These are phyloP conservation scores for Porcisia deanei DNA, from an alignment of 208 protist species.

Conservation along the genomic window DNA sequence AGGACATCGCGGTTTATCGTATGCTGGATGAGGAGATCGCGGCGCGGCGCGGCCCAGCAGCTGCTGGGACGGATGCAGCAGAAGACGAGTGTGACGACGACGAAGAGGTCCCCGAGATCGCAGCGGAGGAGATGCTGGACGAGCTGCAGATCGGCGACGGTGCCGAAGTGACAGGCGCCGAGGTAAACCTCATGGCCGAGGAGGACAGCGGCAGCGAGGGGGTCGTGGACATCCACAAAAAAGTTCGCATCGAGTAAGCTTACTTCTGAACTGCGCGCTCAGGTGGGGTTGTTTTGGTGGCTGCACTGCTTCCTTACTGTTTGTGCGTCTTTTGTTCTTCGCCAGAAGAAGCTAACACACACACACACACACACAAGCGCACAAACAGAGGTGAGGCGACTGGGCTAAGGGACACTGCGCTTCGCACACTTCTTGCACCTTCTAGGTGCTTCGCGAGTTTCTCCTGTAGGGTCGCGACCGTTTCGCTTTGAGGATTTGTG, in stretches of 20 bases:
- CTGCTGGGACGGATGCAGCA: conserved; percentile 8
- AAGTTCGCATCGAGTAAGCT: conserved; percentile 32
- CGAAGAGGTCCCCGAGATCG: conserved; percentile 66
- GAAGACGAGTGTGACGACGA: conserved; percentile 49
- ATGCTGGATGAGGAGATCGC: conserved; percentile 56
- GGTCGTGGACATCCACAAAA: conserved; percentile 32
- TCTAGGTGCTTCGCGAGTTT: too few relatives aligned
- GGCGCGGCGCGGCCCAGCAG: conserved; percentile 20
- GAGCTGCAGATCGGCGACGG: conserved; percentile 78
- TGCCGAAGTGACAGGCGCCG: conserved; percentile 21
- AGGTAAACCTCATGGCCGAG: conserved; percentile 11
- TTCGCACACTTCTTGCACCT: too few relatives aligned
- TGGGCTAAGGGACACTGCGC: too few relatives aligned
- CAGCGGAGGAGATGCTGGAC: conserved; percentile 83
- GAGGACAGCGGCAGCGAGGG: conserved; percentile 23
- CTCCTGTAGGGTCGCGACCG: too few relatives aligned
- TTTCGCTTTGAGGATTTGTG: too few relatives aligned
- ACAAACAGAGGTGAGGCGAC: background rate
- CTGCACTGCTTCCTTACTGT: background rate
- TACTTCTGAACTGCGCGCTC: background rate
- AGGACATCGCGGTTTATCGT: conserved; percentile 85
- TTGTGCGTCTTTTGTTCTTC: background rate
- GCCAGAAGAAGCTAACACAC: background rate
- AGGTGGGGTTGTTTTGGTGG: background rate
- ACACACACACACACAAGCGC: background rate